Evolutionary conservation across 2,329 filamentous ascomycete species (phyloP).

Genomic region (Coniochaeta sp.): DNA sequence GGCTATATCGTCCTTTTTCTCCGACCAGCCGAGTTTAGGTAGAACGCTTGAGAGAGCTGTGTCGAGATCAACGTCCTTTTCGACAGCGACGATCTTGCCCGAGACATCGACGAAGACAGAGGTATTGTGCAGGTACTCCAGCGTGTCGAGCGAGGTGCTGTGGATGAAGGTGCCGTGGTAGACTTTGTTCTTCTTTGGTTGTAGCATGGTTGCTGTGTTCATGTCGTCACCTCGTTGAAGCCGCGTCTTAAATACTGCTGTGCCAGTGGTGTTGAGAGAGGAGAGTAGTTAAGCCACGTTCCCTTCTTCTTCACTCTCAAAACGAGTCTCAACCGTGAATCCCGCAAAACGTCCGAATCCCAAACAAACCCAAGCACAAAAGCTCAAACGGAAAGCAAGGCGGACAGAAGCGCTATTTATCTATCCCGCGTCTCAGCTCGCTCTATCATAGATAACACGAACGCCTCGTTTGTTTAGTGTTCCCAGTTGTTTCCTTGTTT

Average conservation of each 20-base stretch:
- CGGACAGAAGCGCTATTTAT: background rate
- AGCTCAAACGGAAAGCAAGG: background rate
- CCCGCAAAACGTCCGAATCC: background rate
- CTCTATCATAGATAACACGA: no score
- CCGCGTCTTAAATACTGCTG: no score
- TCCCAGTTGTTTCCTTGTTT: no score
- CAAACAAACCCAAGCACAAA: background rate
- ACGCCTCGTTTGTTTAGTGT: no score
- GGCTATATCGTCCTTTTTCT: constrained; percentile 22
- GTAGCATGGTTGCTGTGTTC: constrained; percentile 9
- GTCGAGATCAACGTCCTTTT: constrained; percentile 25
- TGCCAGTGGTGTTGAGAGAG: no score
- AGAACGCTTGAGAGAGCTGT: constrained; percentile 27
- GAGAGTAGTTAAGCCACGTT: background rate
- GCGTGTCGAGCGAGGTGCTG: constrained; percentile 36
- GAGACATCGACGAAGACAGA: constrained; percentile 41
- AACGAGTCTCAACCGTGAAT: no score
- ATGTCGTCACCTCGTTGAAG: no score
- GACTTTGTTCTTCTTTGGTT: constrained; percentile 30
- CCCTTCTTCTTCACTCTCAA: background rate
- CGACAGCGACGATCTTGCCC: constrained; percentile 44
- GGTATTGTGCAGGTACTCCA: constrained; percentile 44
- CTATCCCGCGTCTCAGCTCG: no score
- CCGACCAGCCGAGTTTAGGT: constrained; percentile 37
- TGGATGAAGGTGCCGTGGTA: constrained; percentile 52